Evolutionary conservation across 768 basidiomycete species (phyloP), one percentile per base, ranked within the genome.

Genomic region (Hericium erinaceus): DNA sequence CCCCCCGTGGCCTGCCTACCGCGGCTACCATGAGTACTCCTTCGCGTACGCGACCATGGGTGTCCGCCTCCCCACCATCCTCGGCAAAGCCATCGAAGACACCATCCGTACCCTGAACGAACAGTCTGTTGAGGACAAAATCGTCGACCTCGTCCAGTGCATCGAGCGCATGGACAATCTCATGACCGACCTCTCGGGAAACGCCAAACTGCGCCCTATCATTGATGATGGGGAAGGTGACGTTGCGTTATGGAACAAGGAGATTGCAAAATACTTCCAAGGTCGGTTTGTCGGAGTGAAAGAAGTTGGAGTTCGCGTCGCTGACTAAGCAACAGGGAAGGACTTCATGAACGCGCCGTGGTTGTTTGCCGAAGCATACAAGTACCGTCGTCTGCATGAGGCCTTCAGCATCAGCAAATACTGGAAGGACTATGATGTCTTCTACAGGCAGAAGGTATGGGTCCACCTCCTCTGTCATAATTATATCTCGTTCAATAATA

Each of bases 301-400:
- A 18, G 44, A 46, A 46, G 44, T 24, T 46, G n/a, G 13, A n/a
- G 44, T 46, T 46, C 15, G 49, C 28, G 28, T 26, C 26, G 28
- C 24, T 51, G 49, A 28, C 33, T 39, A 60, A 49, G 33, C 5
- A 52, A 38, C 60, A 85, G 89, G 88, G 33, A 91, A 89, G 70
- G 86, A 90, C 65, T 94, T 92, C 66, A 95, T 95, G 92, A 93
- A 89, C 68, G 92, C 94, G 0, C 93, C 93, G 5, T 95, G 93
- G 94, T 75, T 97, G 16, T 97, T 98, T 65, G 95, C 94, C 20
- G 94, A 95, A 70, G 93, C 94, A 15, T 92, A 92, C 75, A 92
- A 92, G 70, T 92, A 92, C 69, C 87, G 91, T 63, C 84, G 92
- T 59, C 80, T 98, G 49, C 90, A 89, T 60, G 94, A 95, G 70